Evolutionary conservation across 352 stramenopile genomes (phyloP).

Genomic region (Elongisporangium anandrum): DNA sequence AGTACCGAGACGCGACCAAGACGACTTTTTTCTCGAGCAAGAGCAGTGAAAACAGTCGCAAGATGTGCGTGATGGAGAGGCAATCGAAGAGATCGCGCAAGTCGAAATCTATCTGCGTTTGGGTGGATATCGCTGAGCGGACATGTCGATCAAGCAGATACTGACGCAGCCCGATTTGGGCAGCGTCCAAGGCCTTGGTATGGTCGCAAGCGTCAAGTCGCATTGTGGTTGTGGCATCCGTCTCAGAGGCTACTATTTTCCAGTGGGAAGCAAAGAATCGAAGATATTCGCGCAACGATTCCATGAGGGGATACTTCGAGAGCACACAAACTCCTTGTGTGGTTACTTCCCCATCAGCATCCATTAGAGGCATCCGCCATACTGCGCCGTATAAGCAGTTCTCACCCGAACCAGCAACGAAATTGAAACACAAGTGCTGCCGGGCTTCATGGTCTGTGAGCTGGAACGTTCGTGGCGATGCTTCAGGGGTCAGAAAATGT

Average conservation of each 20-base stretch:
- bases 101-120: conserved; percentile 23
- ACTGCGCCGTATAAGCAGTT: conserved; percentile 36
- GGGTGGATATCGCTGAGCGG: not conserved
- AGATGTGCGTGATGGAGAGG: conserved; percentile 48
- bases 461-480: conserved; percentile 5
- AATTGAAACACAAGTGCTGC: conserved; percentile 44
- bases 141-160: not conserved
- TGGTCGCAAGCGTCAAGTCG: not conserved
- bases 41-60: conserved; percentile 57
- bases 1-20: conserved; percentile 64
- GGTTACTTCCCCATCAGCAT: not conserved
- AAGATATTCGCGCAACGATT: conserved; percentile 44
- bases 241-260: not conserved
- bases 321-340: conserved; percentile 42
- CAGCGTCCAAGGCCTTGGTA: not conserved
- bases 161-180: not conserved
- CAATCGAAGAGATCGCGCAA: conserved; percentile 54
- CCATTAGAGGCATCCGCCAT: conserved; percentile 19
- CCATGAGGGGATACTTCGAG: conserved; percentile 46
- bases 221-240: not conserved
- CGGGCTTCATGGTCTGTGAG: conserved; percentile 4
- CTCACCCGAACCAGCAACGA: conserved; percentile 32
- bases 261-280: not conserved
- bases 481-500: conserved; percentile 41
- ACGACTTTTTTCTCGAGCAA: conserved; percentile 75